Evolutionary conservation across 805 yeast genomes (phyloP), one percentile per base, ranked within the genome.

Genomic region (Teunomyces stri): DNA sequence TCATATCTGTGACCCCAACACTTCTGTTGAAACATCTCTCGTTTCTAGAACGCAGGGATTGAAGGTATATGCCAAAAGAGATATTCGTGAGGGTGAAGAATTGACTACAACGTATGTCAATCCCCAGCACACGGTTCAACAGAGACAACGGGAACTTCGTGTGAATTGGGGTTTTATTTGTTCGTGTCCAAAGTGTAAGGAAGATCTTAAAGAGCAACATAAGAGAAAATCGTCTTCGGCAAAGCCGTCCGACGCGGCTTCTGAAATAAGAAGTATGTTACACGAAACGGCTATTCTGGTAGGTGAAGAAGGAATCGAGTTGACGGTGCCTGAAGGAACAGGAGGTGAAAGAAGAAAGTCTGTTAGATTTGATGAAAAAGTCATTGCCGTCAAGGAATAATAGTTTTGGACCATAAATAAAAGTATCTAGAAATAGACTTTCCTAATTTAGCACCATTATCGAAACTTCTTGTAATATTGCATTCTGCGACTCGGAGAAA

Each of bases 111-210:
- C 85, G 2, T 89, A 89, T 56, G 87, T 87, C 1, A 81, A 85
- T 55, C 89, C 90, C 1, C 61, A 69, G 5, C 82, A 80, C 55
- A 78, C 81, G 2, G 78, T 83, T 6, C 79, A 75, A 40, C 80
- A 83, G 48, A 76, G 96, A 52, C 82, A 80, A 56, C 63, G 85
- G 52, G 82, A 79, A 52, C 68, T 89, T 42, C 66, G 91, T 49
- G 80, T 82, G 10, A 84, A 85, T 55, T 89, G 89, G 88, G 96
- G 96, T 3, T 89, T 89, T 62, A 58, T 76, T 15, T 89, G 96
- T 64, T 64, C 61, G 21, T 89, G 96, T 61, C 56, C 64, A 10
- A 78, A 85, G 52, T 89, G 96, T 64, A 76, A 78, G 55, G 68
- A 68, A 6, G 91, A 86, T 51, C 59, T 73, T 30, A 69, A 69